Percentiles rank a stretch among this genome's conserved stretches.
These are phyloP conservation scores for Coniochaeta sp. DNA, from an alignment of 2,329 filamentous ascomycete species.

Conservation along the genomic window DNA sequence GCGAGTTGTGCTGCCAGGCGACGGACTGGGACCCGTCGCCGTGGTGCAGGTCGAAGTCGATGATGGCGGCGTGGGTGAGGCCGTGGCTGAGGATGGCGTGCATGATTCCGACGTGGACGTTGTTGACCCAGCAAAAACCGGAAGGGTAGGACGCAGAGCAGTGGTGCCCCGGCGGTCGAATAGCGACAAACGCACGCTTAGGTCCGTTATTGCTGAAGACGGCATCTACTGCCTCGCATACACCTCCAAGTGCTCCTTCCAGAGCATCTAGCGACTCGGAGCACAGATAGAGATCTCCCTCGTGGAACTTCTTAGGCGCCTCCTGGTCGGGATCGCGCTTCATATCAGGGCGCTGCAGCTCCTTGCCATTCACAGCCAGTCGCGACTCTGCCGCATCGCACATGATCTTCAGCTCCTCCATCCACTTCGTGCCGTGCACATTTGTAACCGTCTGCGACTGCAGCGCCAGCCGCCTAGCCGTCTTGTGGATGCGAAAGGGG, in stretches of 20 bases:
- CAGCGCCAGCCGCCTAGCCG: slow-evolving; percentile 62
- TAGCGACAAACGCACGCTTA: slow-evolving; percentile 79
- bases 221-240: slow-evolving; percentile 85
- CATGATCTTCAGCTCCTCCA: slow-evolving; percentile 83
- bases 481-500: slow-evolving; percentile 83
- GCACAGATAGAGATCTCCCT: slow-evolving; percentile 88
- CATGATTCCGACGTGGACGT: slow-evolving; percentile 93
- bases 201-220: slow-evolving; percentile 60
- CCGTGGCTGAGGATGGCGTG: slow-evolving; percentile 79
- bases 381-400: slow-evolving; percentile 74
- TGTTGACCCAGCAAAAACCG: slow-evolving; percentile 98
- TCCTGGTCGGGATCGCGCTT: slow-evolving; percentile 38
- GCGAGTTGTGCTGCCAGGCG: slow-evolving; percentile 81
- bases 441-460: slow-evolving; percentile 74
- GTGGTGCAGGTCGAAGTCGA: slow-evolving; percentile 88
- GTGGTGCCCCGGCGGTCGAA: slow-evolving; percentile 91
- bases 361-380: slow-evolving; percentile 69
- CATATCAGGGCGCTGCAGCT: slow-evolving; percentile 65
- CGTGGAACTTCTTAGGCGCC: slow-evolving; percentile 59
- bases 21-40: slow-evolving; percentile 95
- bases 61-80: slow-evolving; percentile 86
- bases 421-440: slow-evolving; percentile 88
- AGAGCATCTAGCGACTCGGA: slow-evolving; percentile 79
- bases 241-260: slow-evolving; percentile 84
- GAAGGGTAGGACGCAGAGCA: slow-evolving; percentile 86